Base-by-base conservation (phyloP, 1,284 basidiomycete genomes). In the Fistulina hepatica region DNA sequence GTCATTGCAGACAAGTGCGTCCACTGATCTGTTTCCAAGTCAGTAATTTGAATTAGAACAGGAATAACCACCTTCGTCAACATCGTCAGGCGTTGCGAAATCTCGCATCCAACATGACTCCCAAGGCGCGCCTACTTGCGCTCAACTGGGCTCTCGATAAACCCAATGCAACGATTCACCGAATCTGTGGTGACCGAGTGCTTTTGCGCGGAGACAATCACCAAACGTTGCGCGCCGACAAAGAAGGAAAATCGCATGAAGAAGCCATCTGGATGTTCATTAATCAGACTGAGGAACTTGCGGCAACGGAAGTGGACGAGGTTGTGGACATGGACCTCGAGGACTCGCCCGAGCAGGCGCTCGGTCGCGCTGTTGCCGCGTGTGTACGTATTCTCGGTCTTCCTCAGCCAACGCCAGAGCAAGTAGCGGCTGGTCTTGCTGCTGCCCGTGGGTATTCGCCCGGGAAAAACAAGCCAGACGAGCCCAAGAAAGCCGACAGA, bases 1-100 rank as follows among this genome's bases (percentile, higher is more conserved):
- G 92, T 95, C 8, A 86, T 86, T 44, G 90, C 91, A 13, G 92
- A 95, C 59, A 85, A 83, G 89, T 88, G 50, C 37, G 75, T 54
- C 32, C 24, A 25, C 16, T 17, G 13, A 6, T 16, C 33, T 17
- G 19, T 32, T 16, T 20, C 33, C 27, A 15, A 24, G 12, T 34
- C 21, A 25, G 15, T 15, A 37, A 24, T 37, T 40, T 13, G 24
- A 19, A 35, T 37, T 8, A 30, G 10, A 9, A 1, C 46, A 92
- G 90, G 51, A 94, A 95, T 58, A 97, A 95, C 52, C 92, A 95
- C 51, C 66, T 84, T 1, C 61, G 52, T 12, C 74, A 81, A 55
- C 92, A 94, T 50, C 85, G 91, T 12, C 48, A 64, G 25, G 71
- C 73, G 9, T 67, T 95, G 0, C 70, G 75, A 7, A 68, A 77